A percentile compares a stretch with the other conserved stretches of the same genome.
Conservation (phyloP, 768 basidiomycete genomes). For the Holtermanniella nyarrowii region DNA sequence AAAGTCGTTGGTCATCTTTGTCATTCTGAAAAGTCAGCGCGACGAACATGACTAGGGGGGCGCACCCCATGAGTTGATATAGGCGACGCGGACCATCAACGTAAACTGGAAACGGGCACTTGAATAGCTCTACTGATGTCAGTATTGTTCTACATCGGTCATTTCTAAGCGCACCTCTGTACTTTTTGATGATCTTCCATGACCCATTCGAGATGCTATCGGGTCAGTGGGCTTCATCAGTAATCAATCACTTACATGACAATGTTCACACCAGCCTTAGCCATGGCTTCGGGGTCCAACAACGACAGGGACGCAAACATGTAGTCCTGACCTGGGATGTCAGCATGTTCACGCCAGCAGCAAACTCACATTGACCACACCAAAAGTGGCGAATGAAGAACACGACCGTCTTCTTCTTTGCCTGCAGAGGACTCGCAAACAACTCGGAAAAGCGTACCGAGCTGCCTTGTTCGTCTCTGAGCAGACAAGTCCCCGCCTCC, state of each 20-base stretch:
- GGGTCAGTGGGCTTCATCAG: not conserved
- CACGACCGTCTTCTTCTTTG: conserved; percentile 27
- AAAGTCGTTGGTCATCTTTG: conserved; percentile 35
- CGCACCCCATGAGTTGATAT: conserved; percentile 38
- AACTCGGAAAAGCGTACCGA: conserved; percentile 27
- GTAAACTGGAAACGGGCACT: conserved; percentile 40
- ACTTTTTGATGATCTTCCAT: conserved; percentile 40
- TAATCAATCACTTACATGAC: conserved; percentile 13
- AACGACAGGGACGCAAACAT: conserved; percentile 28
- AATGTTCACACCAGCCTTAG: conserved; percentile 28
- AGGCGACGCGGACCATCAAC: conserved; percentile 34
- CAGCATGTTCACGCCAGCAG: not conserved
- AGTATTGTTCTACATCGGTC: not conserved
- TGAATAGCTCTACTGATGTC: conserved; percentile 35
- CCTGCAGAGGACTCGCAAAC: conserved; percentile 13
- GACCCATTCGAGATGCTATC: conserved; percentile 34
- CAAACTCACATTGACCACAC: conserved; percentile 37
- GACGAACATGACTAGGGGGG: not conserved
- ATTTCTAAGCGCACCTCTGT: conserved; percentile 12
- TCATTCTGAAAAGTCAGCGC: conserved; percentile 21
- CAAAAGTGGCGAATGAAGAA: conserved; percentile 40
- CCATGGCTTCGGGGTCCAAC: conserved; percentile 31
- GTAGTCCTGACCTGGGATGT: conserved; percentile 30
- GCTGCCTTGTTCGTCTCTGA: conserved; percentile 28
- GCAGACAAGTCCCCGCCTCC: conserved; percentile 34